Evolutionary conservation across 495 filamentous ascomycete genomes (phyloP).

Genomic region (Aspergillus olivimuriae): DNA sequence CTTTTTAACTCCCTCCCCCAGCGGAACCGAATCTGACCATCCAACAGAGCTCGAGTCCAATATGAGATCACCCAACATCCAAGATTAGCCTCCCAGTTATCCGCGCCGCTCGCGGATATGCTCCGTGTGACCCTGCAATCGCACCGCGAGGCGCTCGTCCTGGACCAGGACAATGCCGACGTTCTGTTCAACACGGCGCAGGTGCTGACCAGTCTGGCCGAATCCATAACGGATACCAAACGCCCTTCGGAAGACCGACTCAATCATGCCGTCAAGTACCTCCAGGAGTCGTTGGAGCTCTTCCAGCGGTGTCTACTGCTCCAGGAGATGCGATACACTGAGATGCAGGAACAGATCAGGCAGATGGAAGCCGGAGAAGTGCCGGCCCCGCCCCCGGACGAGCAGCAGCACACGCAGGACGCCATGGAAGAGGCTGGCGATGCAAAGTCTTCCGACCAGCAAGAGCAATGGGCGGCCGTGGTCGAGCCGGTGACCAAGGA

Average conservation of each 20-base stretch:
- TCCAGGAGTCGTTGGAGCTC: slow-evolving; percentile 57
- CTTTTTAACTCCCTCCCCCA: slow-evolving; percentile 1
- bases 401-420: slow-evolving; percentile 14
- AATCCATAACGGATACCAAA: slow-evolving; percentile 46
- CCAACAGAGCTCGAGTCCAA: slow-evolving; percentile 52
- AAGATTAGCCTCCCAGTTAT: slow-evolving; percentile 48
- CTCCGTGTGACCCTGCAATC: slow-evolving; percentile 53
- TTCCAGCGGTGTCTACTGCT: slow-evolving; percentile 55
- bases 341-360: slow-evolving; percentile 42
- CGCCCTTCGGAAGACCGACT: slow-evolving; percentile 33
- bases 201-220: slow-evolving; percentile 58
- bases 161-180: slow-evolving; percentile 58
- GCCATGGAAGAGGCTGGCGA: slow-evolving; percentile 5
- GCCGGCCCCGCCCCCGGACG: slow-evolving; percentile 13
- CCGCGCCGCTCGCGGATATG: slow-evolving; percentile 42
- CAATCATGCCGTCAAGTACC: slow-evolving; percentile 35
- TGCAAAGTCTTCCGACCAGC: slow-evolving; percentile 23
- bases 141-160: slow-evolving; percentile 49
- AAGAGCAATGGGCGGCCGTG: slow-evolving; percentile 56
- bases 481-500: slow-evolving; percentile 55
- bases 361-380: slow-evolving; percentile 33
- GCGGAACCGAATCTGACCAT: not conserved
- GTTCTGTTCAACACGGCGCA: slow-evolving; percentile 64
- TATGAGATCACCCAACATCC: slow-evolving; percentile 59
- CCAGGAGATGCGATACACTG: slow-evolving; percentile 51